phyloP scores from a whole-genome alignment of 345 rosid species.

The Eucalyptus dawsonii region DNA sequence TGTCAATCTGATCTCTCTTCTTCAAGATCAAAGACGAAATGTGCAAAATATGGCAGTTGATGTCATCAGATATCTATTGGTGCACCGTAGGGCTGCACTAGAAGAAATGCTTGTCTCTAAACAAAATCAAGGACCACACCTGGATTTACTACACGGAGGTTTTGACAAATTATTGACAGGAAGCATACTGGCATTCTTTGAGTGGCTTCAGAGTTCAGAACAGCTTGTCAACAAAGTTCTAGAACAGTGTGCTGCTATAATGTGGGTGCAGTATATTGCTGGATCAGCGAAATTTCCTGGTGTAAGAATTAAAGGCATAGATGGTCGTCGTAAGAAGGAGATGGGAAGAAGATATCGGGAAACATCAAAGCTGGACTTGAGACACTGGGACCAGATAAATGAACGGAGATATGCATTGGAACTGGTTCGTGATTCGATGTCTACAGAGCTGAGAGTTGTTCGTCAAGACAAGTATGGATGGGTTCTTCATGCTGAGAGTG shows the following conservation, averaged over 20 bases:
- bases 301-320: constrained; percentile 86
- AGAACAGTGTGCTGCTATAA: constrained; percentile 94
- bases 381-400: constrained; percentile 92
- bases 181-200: constrained; percentile 59
- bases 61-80: constrained; percentile 69
- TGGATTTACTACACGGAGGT: constrained; percentile 89
- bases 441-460: constrained; percentile 96
- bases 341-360: constrained; percentile 89
- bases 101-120: constrained; percentile 91
- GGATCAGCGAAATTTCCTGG: constrained; percentile 97
- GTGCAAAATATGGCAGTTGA: constrained; percentile 84
- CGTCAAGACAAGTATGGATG: constrained; percentile 99
- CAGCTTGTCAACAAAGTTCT: constrained; percentile 65
- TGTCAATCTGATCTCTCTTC: constrained; percentile 79
- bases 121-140: constrained; percentile 69
- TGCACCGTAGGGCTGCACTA: constrained; percentile 79
- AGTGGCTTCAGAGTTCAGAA: constrained; percentile 82
- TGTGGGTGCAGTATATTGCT: constrained; percentile 92
- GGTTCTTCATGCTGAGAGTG: constrained; percentile 99
- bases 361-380: constrained; percentile 58
- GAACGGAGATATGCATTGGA: constrained; percentile 96
- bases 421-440: constrained; percentile 88
- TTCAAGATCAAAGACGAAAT: constrained; percentile 64
- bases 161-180: constrained; percentile 89
- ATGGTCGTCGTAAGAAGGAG: constrained; percentile 89